phyloP scores from a whole-genome alignment of 2,329 filamentous ascomycete species.

The Nectriaceae sp. region DNA sequence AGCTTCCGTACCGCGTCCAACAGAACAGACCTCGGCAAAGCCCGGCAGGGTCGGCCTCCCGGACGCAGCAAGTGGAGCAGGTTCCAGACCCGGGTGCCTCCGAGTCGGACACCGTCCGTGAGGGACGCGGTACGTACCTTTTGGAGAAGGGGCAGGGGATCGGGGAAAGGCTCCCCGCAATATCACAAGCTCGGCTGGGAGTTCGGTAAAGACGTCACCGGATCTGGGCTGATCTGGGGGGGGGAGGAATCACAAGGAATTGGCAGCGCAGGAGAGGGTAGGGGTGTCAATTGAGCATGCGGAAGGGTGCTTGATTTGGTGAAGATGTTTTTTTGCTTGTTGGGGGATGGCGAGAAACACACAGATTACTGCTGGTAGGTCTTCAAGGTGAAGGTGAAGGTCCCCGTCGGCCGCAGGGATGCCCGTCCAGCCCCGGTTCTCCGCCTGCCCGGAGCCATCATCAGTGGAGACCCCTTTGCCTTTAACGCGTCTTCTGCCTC shows the following conservation, averaged over 20 bases:
- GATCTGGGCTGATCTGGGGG: no score
- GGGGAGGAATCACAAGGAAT: background rate
- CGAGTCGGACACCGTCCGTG: background rate
- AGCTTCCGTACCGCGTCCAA: no score
- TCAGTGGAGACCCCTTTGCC: no score
- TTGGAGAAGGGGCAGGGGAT: background rate
- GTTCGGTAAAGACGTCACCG: conserved; percentile 46
- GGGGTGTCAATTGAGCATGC: no score
- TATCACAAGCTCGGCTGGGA: conserved; percentile 59
- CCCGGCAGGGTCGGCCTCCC: conserved; percentile 1
- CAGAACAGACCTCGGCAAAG: conserved; percentile 9
- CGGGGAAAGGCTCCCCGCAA: conserved; percentile 44
- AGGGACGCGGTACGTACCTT: background rate
- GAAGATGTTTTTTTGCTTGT: no score
- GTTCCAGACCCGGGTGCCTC: background rate
- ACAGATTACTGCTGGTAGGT: no score
- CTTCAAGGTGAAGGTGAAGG: no score
- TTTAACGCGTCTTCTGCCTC: no score
- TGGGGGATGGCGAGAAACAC: no score
- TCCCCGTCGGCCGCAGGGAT: conserved; percentile 27
- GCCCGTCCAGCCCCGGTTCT: conserved; percentile 22
- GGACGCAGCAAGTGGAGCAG: background rate
- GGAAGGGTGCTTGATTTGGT: no score
- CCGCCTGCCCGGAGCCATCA: conserved; percentile 32
- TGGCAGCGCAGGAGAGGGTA: no score